phyloP scores from a whole-genome alignment of 139 green algal species.

The Chlorella sp. region DNA sequence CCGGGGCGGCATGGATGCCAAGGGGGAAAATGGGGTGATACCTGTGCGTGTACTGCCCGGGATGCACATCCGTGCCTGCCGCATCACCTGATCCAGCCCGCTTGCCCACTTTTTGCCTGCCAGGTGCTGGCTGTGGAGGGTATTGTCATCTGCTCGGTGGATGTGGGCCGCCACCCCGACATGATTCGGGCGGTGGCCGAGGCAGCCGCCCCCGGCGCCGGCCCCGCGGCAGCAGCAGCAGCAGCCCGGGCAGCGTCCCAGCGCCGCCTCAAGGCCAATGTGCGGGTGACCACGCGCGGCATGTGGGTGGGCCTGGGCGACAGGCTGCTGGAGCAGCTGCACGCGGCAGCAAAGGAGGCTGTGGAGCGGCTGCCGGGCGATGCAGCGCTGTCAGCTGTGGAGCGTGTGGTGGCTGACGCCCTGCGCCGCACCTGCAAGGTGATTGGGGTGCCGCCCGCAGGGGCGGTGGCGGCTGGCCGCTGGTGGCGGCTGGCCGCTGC shows the following conservation, averaged over 20 bases:
- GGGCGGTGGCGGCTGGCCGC: too few species aligned
- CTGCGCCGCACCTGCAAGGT: conserved; percentile 60
- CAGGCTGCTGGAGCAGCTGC: conserved; percentile 75
- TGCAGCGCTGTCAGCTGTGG: conserved; percentile 71
- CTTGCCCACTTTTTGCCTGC: too few species aligned
- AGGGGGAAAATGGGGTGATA: too few species aligned
- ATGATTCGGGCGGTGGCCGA: conserved; percentile 8
- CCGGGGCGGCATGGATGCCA: too few species aligned
- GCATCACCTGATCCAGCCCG: too few species aligned
- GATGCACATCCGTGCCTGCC: too few species aligned
- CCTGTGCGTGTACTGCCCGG: too few species aligned
- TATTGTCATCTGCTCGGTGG: conserved; percentile 87
- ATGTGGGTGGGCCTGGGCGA: conserved; percentile 90
- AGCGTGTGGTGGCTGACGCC: conserved; percentile 72
- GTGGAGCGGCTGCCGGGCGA: conserved; percentile 54
- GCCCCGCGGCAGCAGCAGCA: not conserved
- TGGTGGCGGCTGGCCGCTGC: too few species aligned
- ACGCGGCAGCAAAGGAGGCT: conserved; percentile 47
- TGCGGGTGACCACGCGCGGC: conserved; percentile 87
- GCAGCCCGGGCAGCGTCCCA: conserved; percentile 6
- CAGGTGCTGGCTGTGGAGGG: conserved; percentile 84
- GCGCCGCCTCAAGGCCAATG: conserved; percentile 39
- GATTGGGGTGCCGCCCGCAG: too few species aligned
- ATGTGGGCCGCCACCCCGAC: conserved; percentile 63
- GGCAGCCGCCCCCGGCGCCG: not conserved